Evolutionary conservation across 495 filamentous ascomycete genomes (phyloP), one percentile per base, ranked within the genome.

Genomic region (Podospora australis): DNA sequence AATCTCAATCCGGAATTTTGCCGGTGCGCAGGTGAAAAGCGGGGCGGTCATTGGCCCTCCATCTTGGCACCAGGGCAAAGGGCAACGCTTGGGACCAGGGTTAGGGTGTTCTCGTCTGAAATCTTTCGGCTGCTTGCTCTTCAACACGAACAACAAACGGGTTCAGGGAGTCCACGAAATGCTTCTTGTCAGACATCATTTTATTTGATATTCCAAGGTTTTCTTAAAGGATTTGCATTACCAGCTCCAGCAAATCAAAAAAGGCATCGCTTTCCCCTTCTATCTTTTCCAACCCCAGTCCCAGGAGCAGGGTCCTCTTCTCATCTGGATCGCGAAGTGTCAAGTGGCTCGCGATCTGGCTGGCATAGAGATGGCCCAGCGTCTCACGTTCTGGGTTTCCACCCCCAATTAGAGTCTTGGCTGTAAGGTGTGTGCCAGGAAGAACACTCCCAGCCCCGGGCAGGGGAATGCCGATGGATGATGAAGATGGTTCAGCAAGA

Each of bases 331-430:
- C 72, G 52, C 80, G 82, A 44, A 79, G 79, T 25, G 79, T 68
- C 49, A 98, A 78, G 10, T 81, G 78, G 56, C 80, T 91, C 5
- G 85, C 92, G 50, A 96, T 87, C 58, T 96, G 90, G 42, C 86
- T 85, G 29, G 88, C 88, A 61, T 88, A 82, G 4, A 95, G 77
- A 68, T 96, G 92, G 21, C 87, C 91, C 14, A 91, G 58, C 0
- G 84, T 86, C 53, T 96, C 88, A 29, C 90, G 76, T 40, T 87
- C 84, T 48, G 85, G 73, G 14, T 80, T 81, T 23, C 87, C 84
- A 10, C 83, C 89, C n/a, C 92, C 92, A 3, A 98, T 74, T 2
- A 98, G 65, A 0, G 92, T 95, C 36, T 82, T 94, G 2, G 92
- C 85, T 4, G 89, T 96, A 26, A 98, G 70, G 56, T 87, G 82